phyloP scores from a whole-genome alignment of 805 yeast species.

The Candida patagonica region DNA sequence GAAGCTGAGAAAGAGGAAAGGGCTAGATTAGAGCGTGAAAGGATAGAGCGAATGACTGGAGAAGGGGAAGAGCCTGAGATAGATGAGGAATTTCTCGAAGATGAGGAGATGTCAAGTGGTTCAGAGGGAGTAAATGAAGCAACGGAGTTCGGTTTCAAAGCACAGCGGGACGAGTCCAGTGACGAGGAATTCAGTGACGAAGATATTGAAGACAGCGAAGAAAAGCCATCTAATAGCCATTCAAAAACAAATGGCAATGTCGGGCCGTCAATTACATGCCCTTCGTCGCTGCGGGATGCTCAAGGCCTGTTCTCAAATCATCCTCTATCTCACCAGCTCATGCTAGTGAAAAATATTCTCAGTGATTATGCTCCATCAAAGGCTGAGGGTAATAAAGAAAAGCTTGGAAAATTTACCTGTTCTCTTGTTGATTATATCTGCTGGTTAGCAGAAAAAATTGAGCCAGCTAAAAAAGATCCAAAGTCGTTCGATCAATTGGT shows the following conservation, averaged over 20 bases:
- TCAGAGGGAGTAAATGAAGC: slow-evolving; percentile 30
- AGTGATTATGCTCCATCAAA: slow-evolving; percentile 63
- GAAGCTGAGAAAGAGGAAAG: slow-evolving; percentile 26
- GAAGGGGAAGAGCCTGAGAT: slow-evolving; percentile 17
- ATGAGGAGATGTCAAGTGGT: slow-evolving; percentile 4
- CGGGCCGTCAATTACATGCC: slow-evolving; percentile 3
- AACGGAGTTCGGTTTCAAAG: slow-evolving; percentile 29
- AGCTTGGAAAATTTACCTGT: slow-evolving; percentile 51
- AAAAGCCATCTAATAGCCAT: slow-evolving; percentile 14
- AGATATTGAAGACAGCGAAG: slow-evolving; percentile 19
- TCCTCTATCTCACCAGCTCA: slow-evolving; percentile 39
- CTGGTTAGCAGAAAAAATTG: not conserved
- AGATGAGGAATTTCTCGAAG: slow-evolving; percentile 1
- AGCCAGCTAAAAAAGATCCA: slow-evolving; percentile 3
- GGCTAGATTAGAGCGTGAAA: slow-evolving; percentile 26
- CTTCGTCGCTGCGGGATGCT: slow-evolving; percentile 7
- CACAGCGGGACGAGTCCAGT: slow-evolving; percentile 26
- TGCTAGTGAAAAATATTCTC: slow-evolving; percentile 43
- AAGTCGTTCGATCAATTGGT: slow-evolving; percentile 14
- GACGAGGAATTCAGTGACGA: slow-evolving; percentile 30
- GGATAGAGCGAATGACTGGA: slow-evolving; percentile 32
- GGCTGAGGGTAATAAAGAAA: slow-evolving; percentile 74
- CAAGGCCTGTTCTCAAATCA: slow-evolving; percentile 36
- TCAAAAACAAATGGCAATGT: slow-evolving; percentile 5
- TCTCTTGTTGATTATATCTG: slow-evolving; percentile 23